Evolutionary conservation across 139 green algal species (phyloP).

Genomic region (Closterium sp.): DNA sequence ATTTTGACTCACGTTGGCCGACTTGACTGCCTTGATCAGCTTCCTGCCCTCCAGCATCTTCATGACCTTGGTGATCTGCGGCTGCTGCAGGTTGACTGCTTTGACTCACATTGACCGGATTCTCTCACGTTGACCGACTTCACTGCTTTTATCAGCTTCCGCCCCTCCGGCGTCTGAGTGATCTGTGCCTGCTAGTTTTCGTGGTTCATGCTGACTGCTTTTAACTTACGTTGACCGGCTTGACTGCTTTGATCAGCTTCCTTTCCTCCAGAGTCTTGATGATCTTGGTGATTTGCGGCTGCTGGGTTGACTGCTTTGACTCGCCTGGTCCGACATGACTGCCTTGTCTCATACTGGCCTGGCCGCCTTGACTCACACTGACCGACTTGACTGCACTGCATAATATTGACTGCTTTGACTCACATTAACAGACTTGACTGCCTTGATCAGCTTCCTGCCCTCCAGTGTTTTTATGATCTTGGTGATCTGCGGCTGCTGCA

Average conservation of each 20-base stretch:
- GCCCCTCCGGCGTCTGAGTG: constrained; percentile 78
- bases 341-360: no score
- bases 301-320: constrained; percentile 54
- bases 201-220: background rate
- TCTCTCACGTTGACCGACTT: constrained; percentile 57
- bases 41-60: constrained; percentile 79
- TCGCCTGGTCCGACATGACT: no score
- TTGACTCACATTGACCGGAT: background rate
- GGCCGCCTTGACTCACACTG: background rate
- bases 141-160: constrained; percentile 82
- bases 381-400: background rate
- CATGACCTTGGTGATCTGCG: constrained; percentile 86
- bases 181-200: constrained; percentile 70
- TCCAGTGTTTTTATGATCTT: constrained; percentile 93
- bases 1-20: constrained; percentile 30
- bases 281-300: constrained; percentile 87
- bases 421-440: constrained; percentile 66
- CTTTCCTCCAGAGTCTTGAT: constrained; percentile 83
- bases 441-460: constrained; percentile 79
- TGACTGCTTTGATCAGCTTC: constrained; percentile 84
- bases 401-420: background rate
- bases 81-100: constrained; percentile 73
- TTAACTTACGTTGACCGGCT: constrained; percentile 52
- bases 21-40: constrained; percentile 88
- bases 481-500: constrained; percentile 82